Evolutionary conservation across 139 green algal species (phyloP).

Genomic region (Gonium pectorale): DNA sequence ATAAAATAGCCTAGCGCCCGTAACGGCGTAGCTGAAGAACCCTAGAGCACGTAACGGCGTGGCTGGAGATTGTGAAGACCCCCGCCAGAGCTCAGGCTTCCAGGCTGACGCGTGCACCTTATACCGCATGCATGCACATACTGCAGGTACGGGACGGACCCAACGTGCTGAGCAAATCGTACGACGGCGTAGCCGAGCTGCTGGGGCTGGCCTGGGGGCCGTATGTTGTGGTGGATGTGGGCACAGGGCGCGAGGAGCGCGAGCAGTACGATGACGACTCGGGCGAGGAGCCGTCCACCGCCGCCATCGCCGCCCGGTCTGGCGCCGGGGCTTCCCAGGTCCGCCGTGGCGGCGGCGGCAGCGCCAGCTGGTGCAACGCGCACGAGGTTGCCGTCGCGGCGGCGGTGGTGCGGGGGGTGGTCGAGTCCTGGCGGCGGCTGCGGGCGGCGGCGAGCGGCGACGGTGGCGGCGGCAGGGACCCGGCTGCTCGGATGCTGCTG

Average conservation of each 20-base stretch:
- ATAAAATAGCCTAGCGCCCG: no score
- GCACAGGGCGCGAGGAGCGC: not conserved
- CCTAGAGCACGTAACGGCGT: no score
- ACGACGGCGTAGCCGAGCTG: slow-evolving; percentile 50
- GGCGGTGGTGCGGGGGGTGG: not conserved
- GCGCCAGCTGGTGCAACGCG: not conserved
- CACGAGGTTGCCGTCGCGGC: not conserved
- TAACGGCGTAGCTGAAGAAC: no score
- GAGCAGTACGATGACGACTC: not conserved
- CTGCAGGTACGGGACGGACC: slow-evolving; percentile 62
- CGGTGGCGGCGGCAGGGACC: not conserved
- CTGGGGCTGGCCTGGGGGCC: slow-evolving; percentile 13
- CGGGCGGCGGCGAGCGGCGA: not conserved
- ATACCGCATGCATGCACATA: not conserved
- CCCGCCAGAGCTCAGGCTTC: no score
- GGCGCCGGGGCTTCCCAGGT: not conserved
- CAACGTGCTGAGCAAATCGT: slow-evolving; percentile 45
- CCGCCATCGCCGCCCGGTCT: not conserved
- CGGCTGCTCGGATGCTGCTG: not conserved
- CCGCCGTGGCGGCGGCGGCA: not conserved
- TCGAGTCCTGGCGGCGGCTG: not conserved
- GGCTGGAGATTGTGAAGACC: no score
- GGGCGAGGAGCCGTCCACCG: not conserved
- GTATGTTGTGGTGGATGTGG: not conserved
- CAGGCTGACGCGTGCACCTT: not conserved